These are phyloP conservation scores for Narthecium ossifragum DNA, from an alignment of 106 monocot species.

Conservation along the genomic window DNA sequence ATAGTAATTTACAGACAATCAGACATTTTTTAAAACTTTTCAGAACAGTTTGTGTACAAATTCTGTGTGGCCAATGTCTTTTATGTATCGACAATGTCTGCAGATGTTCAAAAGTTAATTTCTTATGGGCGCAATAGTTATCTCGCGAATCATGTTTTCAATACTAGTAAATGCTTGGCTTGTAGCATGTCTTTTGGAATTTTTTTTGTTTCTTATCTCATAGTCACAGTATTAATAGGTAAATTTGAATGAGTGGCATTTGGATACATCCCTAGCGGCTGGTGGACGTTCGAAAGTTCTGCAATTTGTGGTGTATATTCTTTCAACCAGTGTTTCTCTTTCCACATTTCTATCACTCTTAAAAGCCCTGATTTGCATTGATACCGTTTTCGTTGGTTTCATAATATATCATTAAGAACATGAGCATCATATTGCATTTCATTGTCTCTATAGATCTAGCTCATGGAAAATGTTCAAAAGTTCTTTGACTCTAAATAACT, in stretches of 20 bases:
- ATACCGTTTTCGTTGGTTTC: background rate
- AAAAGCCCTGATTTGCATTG: too few species aligned
- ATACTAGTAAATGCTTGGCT: background rate
- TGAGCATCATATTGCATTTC: background rate
- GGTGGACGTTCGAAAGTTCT: conserved; percentile 91
- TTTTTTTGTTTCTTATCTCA: background rate
- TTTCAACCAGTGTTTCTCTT: conserved; percentile 12
- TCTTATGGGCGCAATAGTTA: background rate
- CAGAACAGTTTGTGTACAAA: too few species aligned
- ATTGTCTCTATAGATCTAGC: background rate
- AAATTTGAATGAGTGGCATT: conserved; percentile 98
- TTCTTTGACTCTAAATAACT: background rate
- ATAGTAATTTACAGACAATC: too few species aligned
- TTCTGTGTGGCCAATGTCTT: too few species aligned
- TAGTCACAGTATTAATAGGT: conserved; percentile 44
- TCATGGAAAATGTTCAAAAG: background rate
- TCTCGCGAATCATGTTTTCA: background rate
- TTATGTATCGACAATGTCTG: too few species aligned
- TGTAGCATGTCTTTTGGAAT: background rate
- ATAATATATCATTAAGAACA: background rate
- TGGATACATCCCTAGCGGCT: conserved; percentile 89
- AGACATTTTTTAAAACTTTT: too few species aligned
- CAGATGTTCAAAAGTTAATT: background rate
- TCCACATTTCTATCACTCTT: too few species aligned
- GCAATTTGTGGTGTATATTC: conserved; percentile 95